phyloP scores from a whole-genome alignment of 345 rosid species.

The Trapa bicornis region DNA sequence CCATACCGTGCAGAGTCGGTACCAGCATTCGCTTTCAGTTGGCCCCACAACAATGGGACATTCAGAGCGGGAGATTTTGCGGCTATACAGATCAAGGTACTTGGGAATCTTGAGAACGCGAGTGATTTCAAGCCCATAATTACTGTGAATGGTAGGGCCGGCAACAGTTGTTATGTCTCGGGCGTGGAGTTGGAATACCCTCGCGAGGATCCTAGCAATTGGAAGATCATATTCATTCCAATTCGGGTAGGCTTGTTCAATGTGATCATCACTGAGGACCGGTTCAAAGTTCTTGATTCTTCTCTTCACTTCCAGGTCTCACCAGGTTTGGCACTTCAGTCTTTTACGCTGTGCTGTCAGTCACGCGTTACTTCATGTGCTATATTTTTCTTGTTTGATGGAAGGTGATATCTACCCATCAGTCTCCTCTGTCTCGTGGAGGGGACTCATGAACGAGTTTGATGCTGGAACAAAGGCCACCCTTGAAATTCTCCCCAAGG shows the following conservation, averaged over 20 bases:
- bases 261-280: conserved; percentile 40
- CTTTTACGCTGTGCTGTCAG: too few species aligned
- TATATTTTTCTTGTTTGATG: conserved; percentile 2
- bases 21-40: conserved; percentile 66
- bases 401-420: conserved; percentile 53
- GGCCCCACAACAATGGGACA: conserved; percentile 46
- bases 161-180: conserved; percentile 56
- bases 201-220: conserved; percentile 24
- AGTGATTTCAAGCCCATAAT: conserved; percentile 44
- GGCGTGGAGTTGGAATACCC: conserved; percentile 38
- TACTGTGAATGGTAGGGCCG: conserved; percentile 51
- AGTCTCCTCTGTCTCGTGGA: conserved; percentile 60
- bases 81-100: conserved; percentile 32
- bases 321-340: conserved; percentile 34
- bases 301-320: conserved; percentile 59
- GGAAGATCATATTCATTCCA: conserved; percentile 56
- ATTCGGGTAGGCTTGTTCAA: conserved; percentile 49
- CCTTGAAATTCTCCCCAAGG: conserved; percentile 52
- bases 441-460: conserved; percentile 45
- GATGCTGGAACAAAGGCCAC: conserved; percentile 50
- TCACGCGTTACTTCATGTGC: not conserved
- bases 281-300: conserved; percentile 59
- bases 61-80: conserved; percentile 61
- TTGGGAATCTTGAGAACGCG: conserved; percentile 28
- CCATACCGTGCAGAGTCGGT: not conserved